Base-by-base conservation (phyloP, 176 grass and related monocot genomes). In the Hsuehochloa calcarea region DNA sequence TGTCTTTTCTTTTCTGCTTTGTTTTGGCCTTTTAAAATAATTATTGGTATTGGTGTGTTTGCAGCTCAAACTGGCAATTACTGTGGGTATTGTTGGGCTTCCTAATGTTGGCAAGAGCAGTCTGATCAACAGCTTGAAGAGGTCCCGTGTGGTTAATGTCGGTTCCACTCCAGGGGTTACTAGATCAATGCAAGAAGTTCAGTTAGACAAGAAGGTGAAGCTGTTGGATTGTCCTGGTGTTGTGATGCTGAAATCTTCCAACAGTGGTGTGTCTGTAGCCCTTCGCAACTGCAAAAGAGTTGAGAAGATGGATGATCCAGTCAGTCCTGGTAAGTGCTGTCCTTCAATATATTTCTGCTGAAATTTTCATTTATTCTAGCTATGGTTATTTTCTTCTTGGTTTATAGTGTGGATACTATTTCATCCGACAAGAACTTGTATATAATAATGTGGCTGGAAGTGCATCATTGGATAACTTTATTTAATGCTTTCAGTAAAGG, bases 31-130 rank as follows among this genome's bases (percentile, higher is more conserved):
- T 86, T 70, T 8, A 8, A 62, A 20, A 46, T 51, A 15, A 67
- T 17, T 70, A 35, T 79, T 70, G 17, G 77, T 58, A 55, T 72
- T 70, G 19, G 22, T 92, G 8, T 60, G 12, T 82, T 68, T 73
- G 60, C 88, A 99, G 96, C 86, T 94, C 84, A 99, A 96, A 87
- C 64, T 96, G 56, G 87, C 96, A 90, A 99, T 96, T 77, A 99
- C 90, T 15, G 93, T 96, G 63, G 96, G 96, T 75, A 94, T 99
- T 86, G 96, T 96, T 71, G 96, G 96, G 31, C 89, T 99, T 81
- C 96, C 96, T 54, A 99, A 96, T 94, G 93, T 99, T 62, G 96
- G 96, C 77, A 99, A 99, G 91, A 99, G 91, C 74, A 96, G 93
- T 81, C 84, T 96, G 65, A 96, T 99, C 70, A 99, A 99, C 87